These are phyloP conservation scores for Cyberlindnera suaveolens DNA, from an alignment of 805 yeast genomes.

Conservation along the genomic window DNA sequence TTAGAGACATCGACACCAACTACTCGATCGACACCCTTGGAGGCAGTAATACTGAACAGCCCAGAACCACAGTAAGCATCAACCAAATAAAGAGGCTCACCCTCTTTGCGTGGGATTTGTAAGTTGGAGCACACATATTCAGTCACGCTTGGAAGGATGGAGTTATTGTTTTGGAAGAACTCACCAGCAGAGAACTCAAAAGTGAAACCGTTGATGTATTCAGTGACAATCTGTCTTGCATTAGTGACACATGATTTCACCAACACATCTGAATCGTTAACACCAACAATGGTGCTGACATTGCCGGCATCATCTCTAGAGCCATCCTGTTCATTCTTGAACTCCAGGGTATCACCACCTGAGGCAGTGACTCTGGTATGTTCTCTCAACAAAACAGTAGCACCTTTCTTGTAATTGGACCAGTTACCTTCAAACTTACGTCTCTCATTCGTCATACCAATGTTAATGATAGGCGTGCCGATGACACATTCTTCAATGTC, in stretches of 20 bases:
- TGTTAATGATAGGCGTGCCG: constrained; percentile 74
- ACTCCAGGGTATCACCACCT: constrained; percentile 22
- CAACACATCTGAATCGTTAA: constrained; percentile 24
- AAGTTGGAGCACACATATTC: constrained; percentile 73
- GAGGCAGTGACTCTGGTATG: constrained; percentile 40
- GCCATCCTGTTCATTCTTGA: constrained; percentile 34
- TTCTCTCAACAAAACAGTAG: constrained; percentile 81
- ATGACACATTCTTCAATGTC: constrained; percentile 94
- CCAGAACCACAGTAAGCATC: constrained; percentile 98
- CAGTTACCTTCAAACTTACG: constrained; percentile 40
- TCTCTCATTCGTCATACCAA: constrained; percentile 70
- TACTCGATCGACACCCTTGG: constrained; percentile 72
- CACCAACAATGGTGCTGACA: constrained; percentile 31
- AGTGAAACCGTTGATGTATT: constrained; percentile 63
- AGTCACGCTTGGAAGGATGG: constrained; percentile 80
- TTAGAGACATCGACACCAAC: constrained; percentile 93
- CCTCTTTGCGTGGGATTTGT: constrained; percentile 33
- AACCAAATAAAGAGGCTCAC: constrained; percentile 61
- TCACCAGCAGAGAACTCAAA: constrained; percentile 93
- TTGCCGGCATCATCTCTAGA: constrained; percentile 35
- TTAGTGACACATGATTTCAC: constrained; percentile 74
- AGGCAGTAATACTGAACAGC: constrained; percentile 81
- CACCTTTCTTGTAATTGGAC: constrained; percentile 61
- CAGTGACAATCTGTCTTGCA: constrained; percentile 72
- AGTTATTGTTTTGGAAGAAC: constrained; percentile 93